Percentiles rank a stretch among this genome's conserved stretches.
These are phyloP conservation scores for Candida succiphila DNA, from an alignment of 805 yeast species.

Conservation along the genomic window DNA sequence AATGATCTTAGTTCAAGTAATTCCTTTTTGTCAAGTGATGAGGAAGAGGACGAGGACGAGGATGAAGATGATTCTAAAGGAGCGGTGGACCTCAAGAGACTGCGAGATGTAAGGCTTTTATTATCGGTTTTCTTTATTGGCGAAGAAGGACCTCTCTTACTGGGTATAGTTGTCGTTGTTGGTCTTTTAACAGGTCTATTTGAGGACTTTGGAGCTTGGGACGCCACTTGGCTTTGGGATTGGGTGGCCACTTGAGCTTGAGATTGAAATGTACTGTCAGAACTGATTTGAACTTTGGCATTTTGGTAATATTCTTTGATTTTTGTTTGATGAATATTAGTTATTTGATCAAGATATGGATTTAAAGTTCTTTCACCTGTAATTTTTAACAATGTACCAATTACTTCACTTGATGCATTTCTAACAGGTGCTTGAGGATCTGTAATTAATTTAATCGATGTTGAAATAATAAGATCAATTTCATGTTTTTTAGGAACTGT, in stretches of 20 bases:
- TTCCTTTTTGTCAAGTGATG: conserved; percentile 29
- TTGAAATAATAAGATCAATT: conserved; percentile 44
- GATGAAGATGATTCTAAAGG: not conserved
- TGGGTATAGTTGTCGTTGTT: conserved; percentile 34
- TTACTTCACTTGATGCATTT: conserved; percentile 61
- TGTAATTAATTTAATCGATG: conserved; percentile 51
- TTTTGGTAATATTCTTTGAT: conserved; percentile 47
- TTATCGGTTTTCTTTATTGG: conserved; percentile 40
- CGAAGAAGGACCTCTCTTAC: conserved; percentile 62
- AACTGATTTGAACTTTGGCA: conserved; percentile 48
- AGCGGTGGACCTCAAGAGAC: conserved; percentile 11
- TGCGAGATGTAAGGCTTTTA: conserved; percentile 17
- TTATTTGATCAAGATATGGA: conserved; percentile 50
- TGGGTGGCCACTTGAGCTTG: conserved; percentile 1
- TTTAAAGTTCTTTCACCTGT: conserved; percentile 63
- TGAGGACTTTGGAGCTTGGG: conserved; percentile 4
- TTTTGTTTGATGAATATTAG: conserved; percentile 47
- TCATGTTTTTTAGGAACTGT: conserved; percentile 41
- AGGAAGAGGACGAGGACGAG: conserved; percentile 4
- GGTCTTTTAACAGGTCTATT: conserved; percentile 7
- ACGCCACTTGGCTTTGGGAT: conserved; percentile 1
- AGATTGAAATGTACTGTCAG: conserved; percentile 22
- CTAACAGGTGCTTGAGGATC: conserved; percentile 85
- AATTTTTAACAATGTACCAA: conserved; percentile 79
- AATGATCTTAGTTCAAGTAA: conserved; percentile 43